Evolutionary conservation across 352 stramenopile genomes (phyloP), one percentile per base, ranked within the genome.

Genomic region (Phytopythium mirpurense): DNA sequence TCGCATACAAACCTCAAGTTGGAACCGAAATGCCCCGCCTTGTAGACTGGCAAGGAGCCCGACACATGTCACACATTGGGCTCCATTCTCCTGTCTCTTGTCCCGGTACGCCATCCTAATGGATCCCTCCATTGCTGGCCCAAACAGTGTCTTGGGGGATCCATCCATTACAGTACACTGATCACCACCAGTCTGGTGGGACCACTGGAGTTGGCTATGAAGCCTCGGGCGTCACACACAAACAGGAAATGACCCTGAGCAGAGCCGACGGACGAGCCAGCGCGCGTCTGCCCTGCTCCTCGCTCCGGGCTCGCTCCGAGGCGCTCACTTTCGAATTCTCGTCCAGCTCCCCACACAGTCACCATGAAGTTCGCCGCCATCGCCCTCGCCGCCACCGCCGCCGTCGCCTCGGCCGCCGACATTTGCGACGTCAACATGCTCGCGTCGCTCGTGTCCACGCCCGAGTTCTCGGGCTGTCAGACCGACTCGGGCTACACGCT

Each of bases 351-450:
- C 29, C 54, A 69, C 36, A 51, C 11, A 24, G 9, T 34, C 21
- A 69, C 38, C 47, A 74, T 70, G 65, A 67, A 70, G 48, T 65
- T 74, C 45, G 47, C 55, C 40, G 29, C 61, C 31, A 47, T 68
- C 29, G 26, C 27, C 42, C 11, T 55, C 14, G 49, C 52, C 31
- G 49, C 60, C 46, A 56, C 51, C 23, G 51, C 59, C 46, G 49
- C 67, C 40, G 57, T 62, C 24, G 35, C 57, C 47, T n/a, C n/a
- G n/a, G 59, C 63, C 34, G 63, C 67, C 40, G 57, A 49, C 42
- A 51, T 40, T 43, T 76, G 67, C 38, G 57, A 76, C 27, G 55
- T 69, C 37, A 65, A 44, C 32, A 55, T 53, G 40, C 58, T 72
- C 43, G 16, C 49, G 58, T 51, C 51, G 48, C 55, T 76, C 15